phyloP scores from a whole-genome alignment of 2,329 filamentous ascomycete species.

The Hymenoscyphus salicellus region DNA sequence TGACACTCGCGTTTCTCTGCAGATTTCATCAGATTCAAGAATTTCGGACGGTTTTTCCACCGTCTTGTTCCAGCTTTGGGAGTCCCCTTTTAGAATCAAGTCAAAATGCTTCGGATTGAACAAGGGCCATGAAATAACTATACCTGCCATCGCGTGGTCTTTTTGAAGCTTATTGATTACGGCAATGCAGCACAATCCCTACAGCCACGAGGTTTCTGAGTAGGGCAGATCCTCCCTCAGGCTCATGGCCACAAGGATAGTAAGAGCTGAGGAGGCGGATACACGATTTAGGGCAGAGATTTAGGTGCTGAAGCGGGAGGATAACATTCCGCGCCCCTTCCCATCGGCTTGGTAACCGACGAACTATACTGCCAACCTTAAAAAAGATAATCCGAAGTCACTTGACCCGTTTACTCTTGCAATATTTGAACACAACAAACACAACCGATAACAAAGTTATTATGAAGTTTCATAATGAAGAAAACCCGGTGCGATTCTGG shows the following conservation, averaged over 20 bases:
- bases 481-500: background rate
- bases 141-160: background rate
- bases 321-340: background rate
- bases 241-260: slow-evolving; percentile 2
- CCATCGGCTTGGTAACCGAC: background rate
- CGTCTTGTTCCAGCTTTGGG: background rate
- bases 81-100: background rate
- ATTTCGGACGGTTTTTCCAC: slow-evolving; percentile 7
- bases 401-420: background rate
- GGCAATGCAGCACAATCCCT: slow-evolving; percentile 8
- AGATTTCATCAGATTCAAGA: slow-evolving; percentile 4
- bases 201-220: slow-evolving; percentile 8
- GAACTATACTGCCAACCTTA: background rate
- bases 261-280: background rate
- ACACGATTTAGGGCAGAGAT: background rate
- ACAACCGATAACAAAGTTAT: background rate
- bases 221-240: background rate
- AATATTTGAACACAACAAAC: background rate
- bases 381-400: background rate
- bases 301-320: background rate
- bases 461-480: background rate
- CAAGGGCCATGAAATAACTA: background rate
- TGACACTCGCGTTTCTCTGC: slow-evolving; percentile 5
- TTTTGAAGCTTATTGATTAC: slow-evolving; percentile 7
- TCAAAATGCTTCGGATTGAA: background rate